These are phyloP conservation scores for Plasmodium berghei DNA, from an alignment of 169 alveolate genomes.

Conservation along the genomic window DNA sequence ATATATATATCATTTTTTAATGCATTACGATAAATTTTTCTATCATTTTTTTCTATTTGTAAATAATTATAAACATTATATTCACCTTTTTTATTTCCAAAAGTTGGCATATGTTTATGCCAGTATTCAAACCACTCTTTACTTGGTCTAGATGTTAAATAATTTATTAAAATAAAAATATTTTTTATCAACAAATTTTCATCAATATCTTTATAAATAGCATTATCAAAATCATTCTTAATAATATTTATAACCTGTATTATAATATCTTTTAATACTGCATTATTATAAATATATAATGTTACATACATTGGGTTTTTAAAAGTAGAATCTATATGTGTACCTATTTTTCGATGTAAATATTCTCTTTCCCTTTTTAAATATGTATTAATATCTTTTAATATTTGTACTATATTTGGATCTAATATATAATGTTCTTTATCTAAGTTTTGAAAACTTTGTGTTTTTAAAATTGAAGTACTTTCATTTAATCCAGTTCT, in stretches of 20 bases:
- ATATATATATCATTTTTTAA: conserved; percentile 60
- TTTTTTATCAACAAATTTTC: conserved; percentile 35
- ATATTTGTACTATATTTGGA: conserved; percentile 32
- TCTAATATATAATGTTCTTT: conserved; percentile 61
- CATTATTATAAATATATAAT: conserved; percentile 40
- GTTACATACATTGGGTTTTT: conserved; percentile 74
- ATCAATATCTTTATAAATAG: conserved; percentile 58
- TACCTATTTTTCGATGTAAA: conserved; percentile 52
- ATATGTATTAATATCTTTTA: conserved; percentile 55
- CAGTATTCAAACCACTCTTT: conserved; percentile 70
- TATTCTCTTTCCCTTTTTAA: conserved; percentile 54
- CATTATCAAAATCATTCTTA: conserved; percentile 42
- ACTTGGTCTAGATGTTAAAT: conserved; percentile 54
- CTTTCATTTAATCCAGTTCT: background rate
- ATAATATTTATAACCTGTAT: conserved; percentile 43
- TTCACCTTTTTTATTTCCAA: conserved; percentile 39
- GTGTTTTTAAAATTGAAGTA: background rate
- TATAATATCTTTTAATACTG: conserved; percentile 46
- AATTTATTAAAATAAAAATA: conserved; percentile 25
- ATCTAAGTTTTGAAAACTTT: conserved; percentile 1
- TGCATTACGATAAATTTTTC: conserved; percentile 21
- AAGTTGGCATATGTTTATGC: conserved; percentile 60
- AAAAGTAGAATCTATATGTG: conserved; percentile 50
- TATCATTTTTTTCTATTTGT: conserved; percentile 36
- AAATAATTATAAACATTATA: conserved; percentile 51